Percentiles rank a stretch among this genome's conserved stretches.
These are phyloP conservation scores for Lentinula lateritia DNA, from an alignment of 768 basidiomycete genomes.

Conservation along the genomic window DNA sequence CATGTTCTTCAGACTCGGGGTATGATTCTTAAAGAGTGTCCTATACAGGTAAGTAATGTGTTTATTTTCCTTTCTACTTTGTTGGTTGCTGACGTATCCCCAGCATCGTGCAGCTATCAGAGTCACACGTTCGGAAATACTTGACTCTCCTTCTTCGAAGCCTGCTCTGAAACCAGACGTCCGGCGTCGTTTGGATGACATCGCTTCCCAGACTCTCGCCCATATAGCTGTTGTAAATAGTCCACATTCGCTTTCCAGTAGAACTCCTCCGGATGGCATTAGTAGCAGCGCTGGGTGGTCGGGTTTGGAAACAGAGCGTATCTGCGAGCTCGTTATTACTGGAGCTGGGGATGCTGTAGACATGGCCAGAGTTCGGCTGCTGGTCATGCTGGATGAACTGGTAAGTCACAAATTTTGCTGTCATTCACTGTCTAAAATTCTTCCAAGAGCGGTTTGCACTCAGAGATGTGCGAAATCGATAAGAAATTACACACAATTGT, in stretches of 20 bases:
- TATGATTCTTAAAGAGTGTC: constrained; percentile 84
- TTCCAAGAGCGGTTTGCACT: constrained; percentile 79
- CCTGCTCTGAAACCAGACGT: constrained; percentile 80
- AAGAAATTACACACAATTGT: constrained; percentile 90
- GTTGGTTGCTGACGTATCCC: constrained; percentile 7
- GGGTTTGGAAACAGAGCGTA: constrained; percentile 89
- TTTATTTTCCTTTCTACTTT: constrained; percentile 7
- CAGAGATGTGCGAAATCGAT: constrained; percentile 90
- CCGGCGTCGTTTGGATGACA: constrained; percentile 83
- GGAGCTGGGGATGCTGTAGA: constrained; percentile 88
- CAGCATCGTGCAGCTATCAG: constrained; percentile 85
- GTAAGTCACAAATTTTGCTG: constrained; percentile 40
- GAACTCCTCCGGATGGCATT: constrained; percentile 74
- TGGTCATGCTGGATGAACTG: constrained; percentile 94
- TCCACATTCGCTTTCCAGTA: constrained; percentile 65
- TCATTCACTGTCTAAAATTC: constrained; percentile 14
- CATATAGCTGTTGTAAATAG: constrained; percentile 94
- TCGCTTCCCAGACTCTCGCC: constrained; percentile 87
- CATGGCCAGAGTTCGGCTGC: constrained; percentile 80
- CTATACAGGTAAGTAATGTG: constrained; percentile 57
- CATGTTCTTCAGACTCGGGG: constrained; percentile 90
- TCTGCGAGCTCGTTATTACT: constrained; percentile 89
- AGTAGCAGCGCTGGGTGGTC: constrained; percentile 77
- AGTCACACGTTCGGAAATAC: constrained; percentile 88
- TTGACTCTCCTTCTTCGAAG: constrained; percentile 77